Base-by-base conservation (phyloP, 768 basidiomycete species). In the Lyophyllum shimeji region DNA sequence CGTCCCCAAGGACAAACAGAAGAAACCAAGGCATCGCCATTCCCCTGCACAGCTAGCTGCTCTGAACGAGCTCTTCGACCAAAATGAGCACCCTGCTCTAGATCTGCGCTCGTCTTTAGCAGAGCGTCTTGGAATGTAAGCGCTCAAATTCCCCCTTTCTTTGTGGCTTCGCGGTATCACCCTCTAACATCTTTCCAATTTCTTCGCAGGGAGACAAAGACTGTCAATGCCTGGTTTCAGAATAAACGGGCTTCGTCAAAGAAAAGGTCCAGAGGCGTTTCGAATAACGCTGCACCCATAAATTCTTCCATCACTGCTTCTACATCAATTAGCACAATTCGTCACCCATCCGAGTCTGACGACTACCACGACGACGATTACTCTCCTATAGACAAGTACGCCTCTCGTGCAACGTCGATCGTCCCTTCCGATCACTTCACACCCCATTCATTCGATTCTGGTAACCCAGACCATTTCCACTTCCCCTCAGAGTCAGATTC, bases 141-240 rank as follows among this genome's bases (percentile, higher is more conserved):
- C 79, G 63, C 56, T 53, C 63, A 59, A 58, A 57, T 40, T 47
- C 39, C 42, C 54, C 33, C 43, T 55, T 43, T 52, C 53, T 63
- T 54, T 48, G 23, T 50, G 47, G 52, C 48, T 44, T 50, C 17
- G 25, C 43, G 29, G 53, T 50, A 44, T 33, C 55, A 46, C 62
- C 29, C 53, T 58, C 50, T 34, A 49, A 46, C 45, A 24, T 46
- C 17, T 17, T 55, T 59, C 51, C 58, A 52, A 51, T 34, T 29
- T 56, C 52, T 51, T 50, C 67, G 24, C 55, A 91, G 90, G 86
- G 87, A 90, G 68, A 85, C 83, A 69, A 91, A 91, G 79, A 89
- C 87, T 2, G 89, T 91, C 67, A 88, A 89, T 67, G 87, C 90
- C 13, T 91, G 88, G 86, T 92, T 91, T 71, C 89, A 91, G 74